These are phyloP conservation scores for Poa pratensis DNA, from an alignment of 176 grass and related monocot species.

Conservation along the genomic window DNA sequence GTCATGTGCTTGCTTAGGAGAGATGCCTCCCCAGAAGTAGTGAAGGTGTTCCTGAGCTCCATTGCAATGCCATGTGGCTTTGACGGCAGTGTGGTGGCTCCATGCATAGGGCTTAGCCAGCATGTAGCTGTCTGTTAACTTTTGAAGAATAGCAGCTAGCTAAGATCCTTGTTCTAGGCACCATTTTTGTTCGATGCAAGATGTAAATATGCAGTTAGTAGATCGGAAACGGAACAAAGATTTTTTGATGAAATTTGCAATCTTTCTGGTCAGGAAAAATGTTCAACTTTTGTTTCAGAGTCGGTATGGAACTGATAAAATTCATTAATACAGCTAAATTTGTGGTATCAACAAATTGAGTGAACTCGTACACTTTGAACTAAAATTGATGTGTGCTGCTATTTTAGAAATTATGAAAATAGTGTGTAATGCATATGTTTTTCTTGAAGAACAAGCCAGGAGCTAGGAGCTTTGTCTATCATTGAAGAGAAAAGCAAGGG, in stretches of 20 bases:
- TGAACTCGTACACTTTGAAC: background rate
- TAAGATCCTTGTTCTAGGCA: background rate
- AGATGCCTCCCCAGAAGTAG: constrained; percentile 47
- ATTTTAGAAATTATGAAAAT: background rate
- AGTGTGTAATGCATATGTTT: background rate
- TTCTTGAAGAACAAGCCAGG: background rate
- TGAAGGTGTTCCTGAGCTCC: constrained; percentile 55
- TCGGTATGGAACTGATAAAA: background rate
- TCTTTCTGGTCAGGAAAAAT: background rate
- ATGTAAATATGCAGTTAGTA: background rate
- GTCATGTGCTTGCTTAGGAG: constrained; percentile 52
- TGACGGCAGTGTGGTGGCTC: background rate
- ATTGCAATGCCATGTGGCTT: constrained; percentile 31
- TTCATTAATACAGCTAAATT: background rate
- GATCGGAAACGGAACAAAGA: background rate
- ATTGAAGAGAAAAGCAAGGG: background rate
- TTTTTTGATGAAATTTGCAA: background rate
- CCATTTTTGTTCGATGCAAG: background rate
- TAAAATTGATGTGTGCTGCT: background rate
- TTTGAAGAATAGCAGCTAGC: constrained; percentile 3
- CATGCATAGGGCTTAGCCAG: background rate
- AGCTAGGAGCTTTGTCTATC: background rate
- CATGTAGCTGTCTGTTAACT: constrained; percentile 32
- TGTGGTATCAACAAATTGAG: background rate
- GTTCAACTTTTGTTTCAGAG: background rate